A percentile compares a stretch with the other conserved stretches of the same genome.
phyloP scores from a whole-genome alignment of 2,329 filamentous ascomycete species.

The Cercospora zeae-maydis region DNA sequence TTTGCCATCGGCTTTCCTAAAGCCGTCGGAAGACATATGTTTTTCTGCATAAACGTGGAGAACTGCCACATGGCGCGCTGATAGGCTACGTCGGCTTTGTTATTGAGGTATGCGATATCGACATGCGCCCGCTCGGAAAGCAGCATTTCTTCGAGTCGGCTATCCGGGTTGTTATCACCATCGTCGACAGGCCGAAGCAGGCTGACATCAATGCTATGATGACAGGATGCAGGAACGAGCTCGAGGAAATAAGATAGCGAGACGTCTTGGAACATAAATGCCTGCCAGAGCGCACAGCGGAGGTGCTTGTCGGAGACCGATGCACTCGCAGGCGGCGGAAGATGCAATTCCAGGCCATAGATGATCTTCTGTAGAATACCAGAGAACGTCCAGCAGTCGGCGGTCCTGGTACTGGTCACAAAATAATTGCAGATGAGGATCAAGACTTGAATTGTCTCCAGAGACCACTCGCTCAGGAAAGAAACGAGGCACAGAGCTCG shows the following conservation, averaged over 20 bases:
- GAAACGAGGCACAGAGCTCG: neutral
- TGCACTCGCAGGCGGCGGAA: constrained; percentile 65
- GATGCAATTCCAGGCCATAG: constrained; percentile 75
- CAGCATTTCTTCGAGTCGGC: neutral
- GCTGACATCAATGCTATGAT: neutral
- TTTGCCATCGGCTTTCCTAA: neutral
- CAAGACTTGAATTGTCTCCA: constrained; percentile 68
- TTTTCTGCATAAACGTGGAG: neutral
- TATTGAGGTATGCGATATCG: neutral
- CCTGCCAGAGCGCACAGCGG: constrained; percentile 75
- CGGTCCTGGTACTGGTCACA: constrained; percentile 79
- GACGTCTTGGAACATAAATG: constrained; percentile 73
- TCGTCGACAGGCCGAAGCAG: neutral
- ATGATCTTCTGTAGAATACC: constrained; percentile 72
- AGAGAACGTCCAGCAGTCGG: constrained; percentile 76
- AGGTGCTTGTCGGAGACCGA: constrained; percentile 65
- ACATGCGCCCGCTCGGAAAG: neutral
- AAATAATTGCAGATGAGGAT: constrained; percentile 75
- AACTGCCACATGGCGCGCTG: neutral
- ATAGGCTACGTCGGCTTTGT: neutral
- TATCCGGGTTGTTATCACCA: neutral
- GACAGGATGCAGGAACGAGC: neutral
- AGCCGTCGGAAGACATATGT: neutral
- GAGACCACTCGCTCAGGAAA: neutral
- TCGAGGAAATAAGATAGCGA: constrained; percentile 74